Evolutionary conservation across 148 eudicot genomes (phyloP).

Genomic region (Selenicereus undatus): DNA sequence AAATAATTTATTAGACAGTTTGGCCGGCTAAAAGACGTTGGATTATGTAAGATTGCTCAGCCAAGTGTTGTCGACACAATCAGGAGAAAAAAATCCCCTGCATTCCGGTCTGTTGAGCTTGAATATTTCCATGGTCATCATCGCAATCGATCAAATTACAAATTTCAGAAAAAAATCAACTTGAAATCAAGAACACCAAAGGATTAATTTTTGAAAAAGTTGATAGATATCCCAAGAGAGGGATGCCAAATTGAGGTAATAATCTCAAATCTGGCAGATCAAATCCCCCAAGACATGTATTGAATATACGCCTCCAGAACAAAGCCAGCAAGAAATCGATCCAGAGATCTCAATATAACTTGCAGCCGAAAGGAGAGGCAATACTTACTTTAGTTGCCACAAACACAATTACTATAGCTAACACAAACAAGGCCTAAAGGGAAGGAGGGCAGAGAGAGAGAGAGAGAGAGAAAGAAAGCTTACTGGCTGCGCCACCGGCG

Average conservation of each 20-base stretch:
- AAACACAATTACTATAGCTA: too few relatives aligned
- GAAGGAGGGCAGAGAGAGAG: neutral
- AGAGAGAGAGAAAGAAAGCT: neutral
- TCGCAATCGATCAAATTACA: slow-evolving; percentile 23
- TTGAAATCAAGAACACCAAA: neutral
- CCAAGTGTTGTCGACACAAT: slow-evolving; percentile 13
- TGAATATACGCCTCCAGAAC: slow-evolving; percentile 44
- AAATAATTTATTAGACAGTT: too few relatives aligned
- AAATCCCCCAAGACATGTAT: slow-evolving; percentile 10
- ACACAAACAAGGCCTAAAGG: neutral
- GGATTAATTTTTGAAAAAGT: neutral
- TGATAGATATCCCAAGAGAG: slow-evolving; percentile 12
- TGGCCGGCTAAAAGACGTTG: too few relatives aligned
- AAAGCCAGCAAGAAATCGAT: slow-evolving; percentile 42
- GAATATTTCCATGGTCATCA: slow-evolving; percentile 58
- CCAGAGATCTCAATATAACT: slow-evolving; percentile 28
- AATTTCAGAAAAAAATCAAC: neutral
- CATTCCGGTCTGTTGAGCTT: slow-evolving; percentile 91
- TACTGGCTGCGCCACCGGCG: neutral
- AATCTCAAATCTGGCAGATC: slow-evolving; percentile 5
- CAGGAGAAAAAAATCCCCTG: slow-evolving; percentile 24
- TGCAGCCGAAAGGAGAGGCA: slow-evolving; percentile 52
- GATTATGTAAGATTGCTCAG: slow-evolving; percentile 17
- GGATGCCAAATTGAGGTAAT: slow-evolving; percentile 11
- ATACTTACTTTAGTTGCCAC: too few relatives aligned